phyloP scores from a whole-genome alignment of 2,329 filamentous ascomycete species.

The Penicillium sclerotiorum region DNA sequence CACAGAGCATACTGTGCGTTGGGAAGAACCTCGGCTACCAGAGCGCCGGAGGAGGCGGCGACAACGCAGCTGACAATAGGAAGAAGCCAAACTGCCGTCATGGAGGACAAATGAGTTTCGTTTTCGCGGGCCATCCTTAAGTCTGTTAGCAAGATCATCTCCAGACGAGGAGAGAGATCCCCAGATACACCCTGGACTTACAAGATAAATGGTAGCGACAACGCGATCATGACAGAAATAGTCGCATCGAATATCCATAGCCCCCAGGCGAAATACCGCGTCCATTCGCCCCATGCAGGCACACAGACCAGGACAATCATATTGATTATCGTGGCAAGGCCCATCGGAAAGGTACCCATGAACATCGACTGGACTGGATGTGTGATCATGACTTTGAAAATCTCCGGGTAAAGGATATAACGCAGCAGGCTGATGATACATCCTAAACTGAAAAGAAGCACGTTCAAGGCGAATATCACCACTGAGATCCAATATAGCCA shows the following conservation, averaged over 20 bases:
- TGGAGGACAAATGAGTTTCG: conserved; percentile 51
- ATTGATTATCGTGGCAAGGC: conserved; percentile 67
- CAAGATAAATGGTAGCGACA: conserved; percentile 62
- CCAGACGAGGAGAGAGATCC: no score
- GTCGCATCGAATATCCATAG: conserved; percentile 62
- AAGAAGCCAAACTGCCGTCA: conserved; percentile 68
- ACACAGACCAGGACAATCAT: conserved; percentile 65
- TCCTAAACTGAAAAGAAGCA: conserved; percentile 36
- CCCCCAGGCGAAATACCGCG: conserved; percentile 58
- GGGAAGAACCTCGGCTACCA: conserved; percentile 63
- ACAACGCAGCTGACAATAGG: conserved; percentile 71
- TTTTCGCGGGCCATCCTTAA: conserved; percentile 27
- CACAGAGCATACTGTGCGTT: conserved; percentile 60
- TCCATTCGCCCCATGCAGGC: conserved; percentile 62
- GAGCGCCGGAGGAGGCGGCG: conserved; percentile 64
- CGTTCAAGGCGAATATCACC: conserved; percentile 40
- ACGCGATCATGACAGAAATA: conserved; percentile 56
- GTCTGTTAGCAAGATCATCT: not conserved
- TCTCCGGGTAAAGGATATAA: conserved; percentile 66
- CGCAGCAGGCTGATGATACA: conserved; percentile 58
- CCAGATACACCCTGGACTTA: no score
- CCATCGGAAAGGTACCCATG: conserved; percentile 70
- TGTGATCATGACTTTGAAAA: conserved; percentile 67
- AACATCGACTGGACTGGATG: conserved; percentile 71
- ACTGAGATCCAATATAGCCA: conserved; percentile 46